Evolutionary conservation across 495 filamentous ascomycete genomes (phyloP), one percentile per base, ranked within the genome.

Genomic region (Trichoderma virens): DNA sequence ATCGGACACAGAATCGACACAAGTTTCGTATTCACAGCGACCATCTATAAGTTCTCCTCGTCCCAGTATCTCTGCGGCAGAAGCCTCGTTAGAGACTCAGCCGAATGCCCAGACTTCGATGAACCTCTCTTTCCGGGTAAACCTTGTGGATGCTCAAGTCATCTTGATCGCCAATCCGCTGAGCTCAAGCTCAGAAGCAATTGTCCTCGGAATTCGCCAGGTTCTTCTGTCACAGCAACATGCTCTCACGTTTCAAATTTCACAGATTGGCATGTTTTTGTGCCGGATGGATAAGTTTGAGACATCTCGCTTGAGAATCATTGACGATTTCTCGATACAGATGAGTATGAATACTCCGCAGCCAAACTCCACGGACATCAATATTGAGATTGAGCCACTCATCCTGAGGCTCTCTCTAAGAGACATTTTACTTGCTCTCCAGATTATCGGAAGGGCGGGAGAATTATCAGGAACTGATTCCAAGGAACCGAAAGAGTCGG

Each of bases 231-330:
- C 94, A 16, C 90, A 94, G 70, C 94, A 98, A 74, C 91, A 98
- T 77, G 91, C 93, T 27, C 82, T 92, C 60, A 97, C 95, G 11
- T 80, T 98, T 64, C 95, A 98, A 70, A 83, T 98, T 9, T 89
- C 89, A 39, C 86, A 97, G 70, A 86, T 97, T 56, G 95, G 94
- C 64, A 98, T 98, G 93, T 98, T 97, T 75, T 79, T 98, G 39
- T 98, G 94, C 72, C 90, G 94, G 31, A 98, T 98, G 95, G 94
- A 98, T 71, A 89, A 89, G 66, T 96, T 96, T 67, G 93, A 96
- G 63, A 90, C 87, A 20, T 89, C 85, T 61, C 83, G 90, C 39
- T 83, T 97, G 45, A 87, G 95, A 27, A 96, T 98, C 67, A 82
- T 98, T 27, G 94, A 98, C 71, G 91, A 98, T 71, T 98, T 98